A percentile compares a stretch with the other conserved stretches of the same genome.
These are phyloP conservation scores for Excoecaria cochinchinensis DNA, from an alignment of 345 rosid species.

Conservation along the genomic window DNA sequence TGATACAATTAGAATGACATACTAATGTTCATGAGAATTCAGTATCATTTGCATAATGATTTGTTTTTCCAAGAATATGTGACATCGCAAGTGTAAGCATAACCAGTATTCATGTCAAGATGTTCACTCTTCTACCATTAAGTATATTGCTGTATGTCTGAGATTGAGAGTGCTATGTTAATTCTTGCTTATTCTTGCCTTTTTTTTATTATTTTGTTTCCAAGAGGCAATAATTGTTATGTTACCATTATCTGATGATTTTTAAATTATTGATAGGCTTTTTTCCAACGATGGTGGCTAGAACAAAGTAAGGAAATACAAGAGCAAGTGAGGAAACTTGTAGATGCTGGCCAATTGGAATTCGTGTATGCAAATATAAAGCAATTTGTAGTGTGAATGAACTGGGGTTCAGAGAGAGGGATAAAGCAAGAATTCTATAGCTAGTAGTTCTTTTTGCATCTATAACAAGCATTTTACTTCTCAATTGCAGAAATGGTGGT, in stretches of 20 bases:
- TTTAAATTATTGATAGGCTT: constrained; percentile 49
- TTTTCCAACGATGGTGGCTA: constrained; percentile 83
- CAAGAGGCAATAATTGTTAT: not conserved
- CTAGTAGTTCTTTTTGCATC: not conserved
- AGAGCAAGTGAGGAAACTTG: constrained; percentile 62
- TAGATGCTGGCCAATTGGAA: constrained; percentile 64
- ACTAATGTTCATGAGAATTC: not conserved
- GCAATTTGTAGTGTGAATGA: not conserved
- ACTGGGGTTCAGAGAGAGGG: not conserved
- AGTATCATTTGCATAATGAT: not conserved
- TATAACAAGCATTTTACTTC: constrained; percentile 2
- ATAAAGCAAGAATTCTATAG: not conserved
- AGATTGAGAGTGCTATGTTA: not conserved
- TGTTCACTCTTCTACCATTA: not conserved
- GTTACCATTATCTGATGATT: constrained; percentile 8
- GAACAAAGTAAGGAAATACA: constrained; percentile 59
- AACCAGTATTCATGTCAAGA: not conserved
- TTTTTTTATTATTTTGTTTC: not conserved
- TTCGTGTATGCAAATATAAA: constrained; percentile 56
- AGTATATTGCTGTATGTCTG: not conserved
- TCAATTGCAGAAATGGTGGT: constrained; percentile 73
- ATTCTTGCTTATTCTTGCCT: not conserved
- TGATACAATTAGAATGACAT: not conserved
- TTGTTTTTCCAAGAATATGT: not conserved
- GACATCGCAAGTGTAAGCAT: too few species aligned